Evolutionary conservation across 768 basidiomycete genomes (phyloP), one percentile per base, ranked within the genome.

Genomic region (Tylopilus balloui): DNA sequence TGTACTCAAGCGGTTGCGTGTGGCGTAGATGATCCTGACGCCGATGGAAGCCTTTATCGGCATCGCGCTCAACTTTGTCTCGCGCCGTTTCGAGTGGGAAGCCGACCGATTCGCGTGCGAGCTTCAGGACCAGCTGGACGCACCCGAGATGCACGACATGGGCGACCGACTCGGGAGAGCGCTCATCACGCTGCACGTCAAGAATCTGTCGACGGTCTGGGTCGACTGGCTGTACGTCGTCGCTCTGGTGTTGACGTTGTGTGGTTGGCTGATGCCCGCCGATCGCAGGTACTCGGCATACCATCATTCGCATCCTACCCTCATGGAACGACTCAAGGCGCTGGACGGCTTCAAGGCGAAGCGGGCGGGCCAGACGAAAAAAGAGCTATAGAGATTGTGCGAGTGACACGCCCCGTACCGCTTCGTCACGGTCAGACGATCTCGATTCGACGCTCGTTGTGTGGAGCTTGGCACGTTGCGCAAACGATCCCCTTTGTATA

Each of bases 231-330:
- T 92, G 83, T 92, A 56, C 38, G 49, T 52, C 43, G 17, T 32
- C n/a, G 3, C 6, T 8, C 3, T 21, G 0, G 25, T 5, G 7
- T 11, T 45, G n/a, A n/a, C 27, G 3, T 5, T 35, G 9, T n/a
- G n/a, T n/a, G n/a, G n/a, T n/a, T n/a, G n/a, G n/a, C 45, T 53
- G 32, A 32, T 19, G 15, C 6, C 17, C 27, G 2, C 6, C 15
- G n/a, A 35, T 53, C 1, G 2, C 12, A 88, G 87, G 50, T 96
- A 95, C 71, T 96, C 92, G 43, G 89, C 90, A 19, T 96, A 92
- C 59, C 92, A 96, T 67, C 92, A 97, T 69, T 93, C 89, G 40
- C 95, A 99, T 68, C 95, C 95, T 5, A 96, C 92, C 3, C 67
- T 99, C 55, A 86, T 88, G 31, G 94, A 99, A 71, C 79, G 94